Evolutionary conservation across 352 stramenopile genomes (phyloP).

Genomic region (Phytopythium ostracodes): DNA sequence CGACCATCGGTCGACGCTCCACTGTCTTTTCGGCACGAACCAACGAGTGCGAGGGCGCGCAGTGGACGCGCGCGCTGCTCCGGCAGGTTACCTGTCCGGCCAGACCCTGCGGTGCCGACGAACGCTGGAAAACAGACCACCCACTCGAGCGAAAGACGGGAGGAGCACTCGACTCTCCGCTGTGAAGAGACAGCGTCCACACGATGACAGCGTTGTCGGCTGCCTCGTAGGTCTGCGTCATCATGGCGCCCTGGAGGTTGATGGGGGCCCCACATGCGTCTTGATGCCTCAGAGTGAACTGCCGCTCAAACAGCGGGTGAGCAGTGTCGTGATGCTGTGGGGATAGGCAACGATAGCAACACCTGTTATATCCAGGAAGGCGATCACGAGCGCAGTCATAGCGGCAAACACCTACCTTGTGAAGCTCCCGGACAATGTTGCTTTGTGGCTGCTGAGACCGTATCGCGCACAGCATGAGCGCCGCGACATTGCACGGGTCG

Average conservation of each 20-base stretch:
- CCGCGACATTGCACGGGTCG: not conserved
- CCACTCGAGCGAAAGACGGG: slow-evolving; percentile 3
- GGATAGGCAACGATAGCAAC: no score
- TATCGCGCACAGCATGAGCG: not conserved
- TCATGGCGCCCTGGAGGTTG: not conserved
- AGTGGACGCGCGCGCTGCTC: slow-evolving; percentile 3
- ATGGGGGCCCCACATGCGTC: not conserved
- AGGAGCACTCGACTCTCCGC: not conserved
- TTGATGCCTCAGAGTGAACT: not conserved
- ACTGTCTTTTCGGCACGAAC: not conserved
- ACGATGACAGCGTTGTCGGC: slow-evolving; percentile 1
- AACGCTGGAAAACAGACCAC: not conserved
- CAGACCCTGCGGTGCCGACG: not conserved
- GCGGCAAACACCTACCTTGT: no score
- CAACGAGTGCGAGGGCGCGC: not conserved
- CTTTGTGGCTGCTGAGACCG: not conserved
- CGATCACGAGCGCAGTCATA: no score
- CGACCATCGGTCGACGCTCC: not conserved
- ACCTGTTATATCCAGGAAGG: no score
- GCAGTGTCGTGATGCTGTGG: not conserved
- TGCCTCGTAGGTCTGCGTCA: slow-evolving; percentile 1
- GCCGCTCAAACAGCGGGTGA: not conserved
- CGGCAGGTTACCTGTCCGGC: not conserved
- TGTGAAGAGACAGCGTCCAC: slow-evolving; percentile 5
- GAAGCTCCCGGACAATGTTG: not conserved